Percentiles rank a stretch among this genome's conserved stretches.
Evolutionary conservation across 305 asterid genomes (phyloP).

Genomic region (Striga hermonthica): DNA sequence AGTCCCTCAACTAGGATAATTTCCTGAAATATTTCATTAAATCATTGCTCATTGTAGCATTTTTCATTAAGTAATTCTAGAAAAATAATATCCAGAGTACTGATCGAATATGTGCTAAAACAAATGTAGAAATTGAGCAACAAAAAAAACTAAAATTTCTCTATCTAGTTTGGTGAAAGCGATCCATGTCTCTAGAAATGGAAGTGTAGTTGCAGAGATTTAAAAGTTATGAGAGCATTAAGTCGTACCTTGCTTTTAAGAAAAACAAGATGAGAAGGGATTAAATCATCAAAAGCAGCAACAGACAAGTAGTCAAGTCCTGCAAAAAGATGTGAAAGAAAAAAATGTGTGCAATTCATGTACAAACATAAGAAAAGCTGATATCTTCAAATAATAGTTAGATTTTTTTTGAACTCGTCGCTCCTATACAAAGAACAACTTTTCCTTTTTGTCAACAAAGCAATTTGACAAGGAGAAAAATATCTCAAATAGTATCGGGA

Average conservation of each 20-base stretch:
- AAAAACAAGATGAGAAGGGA: constrained; percentile 77
- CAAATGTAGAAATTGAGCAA: neutral
- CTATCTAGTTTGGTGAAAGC: neutral
- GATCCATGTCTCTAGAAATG: neutral
- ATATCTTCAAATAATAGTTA: neutral
- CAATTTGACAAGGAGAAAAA: neutral
- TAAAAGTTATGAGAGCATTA: constrained; percentile 14
- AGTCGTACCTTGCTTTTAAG: constrained; percentile 67
- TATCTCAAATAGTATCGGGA: neutral
- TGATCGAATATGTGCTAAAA: neutral
- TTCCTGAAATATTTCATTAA: constrained; percentile 43
- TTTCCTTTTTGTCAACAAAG: neutral
- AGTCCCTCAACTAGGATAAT: constrained; percentile 90
- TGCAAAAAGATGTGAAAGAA: constrained; percentile 34
- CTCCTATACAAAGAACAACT: neutral
- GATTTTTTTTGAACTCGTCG: neutral
- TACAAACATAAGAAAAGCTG: neutral
- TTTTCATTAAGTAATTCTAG: neutral
- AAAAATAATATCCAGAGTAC: neutral
- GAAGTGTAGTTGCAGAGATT: constrained; percentile 10
- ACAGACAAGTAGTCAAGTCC: constrained; percentile 93
- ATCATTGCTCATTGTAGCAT: neutral
- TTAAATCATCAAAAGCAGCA: constrained; percentile 71
- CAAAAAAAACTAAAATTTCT: neutral
- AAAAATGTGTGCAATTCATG: constrained; percentile 13